Percentiles rank a stretch among this genome's conserved stretches.
Conservation (phyloP, 352 stramenopile genomes). For the Globisporangium takayamanum region DNA sequence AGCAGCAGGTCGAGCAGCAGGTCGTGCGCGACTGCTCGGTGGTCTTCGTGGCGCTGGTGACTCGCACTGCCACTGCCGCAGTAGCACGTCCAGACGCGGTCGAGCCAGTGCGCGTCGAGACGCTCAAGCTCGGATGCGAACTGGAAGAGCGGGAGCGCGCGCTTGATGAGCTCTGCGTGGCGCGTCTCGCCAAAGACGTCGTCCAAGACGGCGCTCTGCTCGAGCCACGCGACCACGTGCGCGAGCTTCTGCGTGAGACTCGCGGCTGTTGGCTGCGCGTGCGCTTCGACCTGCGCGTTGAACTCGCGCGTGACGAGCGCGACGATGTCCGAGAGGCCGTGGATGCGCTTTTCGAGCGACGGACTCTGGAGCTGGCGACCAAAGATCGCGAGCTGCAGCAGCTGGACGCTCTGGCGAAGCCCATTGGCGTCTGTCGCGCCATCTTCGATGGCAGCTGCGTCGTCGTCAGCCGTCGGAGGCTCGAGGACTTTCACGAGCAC, state of each 20-base stretch:
- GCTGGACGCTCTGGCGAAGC: slow-evolving; percentile 25
- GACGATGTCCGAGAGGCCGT: slow-evolving; percentile 62
- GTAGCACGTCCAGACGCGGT: slow-evolving; percentile 53
- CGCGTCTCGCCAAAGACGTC: slow-evolving; percentile 58
- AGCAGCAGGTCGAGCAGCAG: slow-evolving; percentile 54
- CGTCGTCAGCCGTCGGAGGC: slow-evolving; percentile 1
- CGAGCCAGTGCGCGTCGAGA: slow-evolving; percentile 31
- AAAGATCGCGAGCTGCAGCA: slow-evolving; percentile 49
- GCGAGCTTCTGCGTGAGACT: slow-evolving; percentile 20
- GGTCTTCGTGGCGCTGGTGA: slow-evolving; percentile 38
- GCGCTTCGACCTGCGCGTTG: slow-evolving; percentile 29
- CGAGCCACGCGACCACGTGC: slow-evolving; percentile 45
- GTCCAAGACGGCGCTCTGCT: slow-evolving; percentile 34
- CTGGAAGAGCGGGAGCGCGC: slow-evolving; percentile 49
- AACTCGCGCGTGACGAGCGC: slow-evolving; percentile 33
- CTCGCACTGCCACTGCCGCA: slow-evolving; percentile 13
- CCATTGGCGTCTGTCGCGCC: not conserved
- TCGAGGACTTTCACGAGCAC: slow-evolving; percentile 26
- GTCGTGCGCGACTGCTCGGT: slow-evolving; percentile 30
- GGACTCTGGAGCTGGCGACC: slow-evolving; percentile 40
- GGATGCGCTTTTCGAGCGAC: slow-evolving; percentile 68
- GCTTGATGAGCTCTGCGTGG: slow-evolving; percentile 65
- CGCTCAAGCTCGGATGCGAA: slow-evolving; percentile 35
- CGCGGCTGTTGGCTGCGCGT: slow-evolving; percentile 19
- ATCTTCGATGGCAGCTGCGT: slow-evolving; percentile 1